Percentiles rank a stretch among this genome's conserved stretches.
These are phyloP conservation scores for Botrytis hyacinthi DNA, from an alignment of 2,329 filamentous ascomycete genomes.

Conservation along the genomic window DNA sequence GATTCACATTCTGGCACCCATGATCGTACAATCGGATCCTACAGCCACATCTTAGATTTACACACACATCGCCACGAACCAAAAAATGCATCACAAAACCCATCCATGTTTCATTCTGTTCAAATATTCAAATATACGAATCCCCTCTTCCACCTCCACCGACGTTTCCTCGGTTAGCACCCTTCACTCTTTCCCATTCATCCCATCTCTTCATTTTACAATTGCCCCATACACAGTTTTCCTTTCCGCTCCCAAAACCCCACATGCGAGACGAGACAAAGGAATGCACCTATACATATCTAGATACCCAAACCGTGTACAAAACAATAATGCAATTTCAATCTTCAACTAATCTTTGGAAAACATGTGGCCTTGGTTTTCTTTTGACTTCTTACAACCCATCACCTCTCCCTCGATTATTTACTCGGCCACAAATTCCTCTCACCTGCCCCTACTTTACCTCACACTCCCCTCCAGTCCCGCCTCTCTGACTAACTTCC, in stretches of 20 bases:
- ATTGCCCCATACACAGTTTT: background rate
- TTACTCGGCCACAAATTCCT: background rate
- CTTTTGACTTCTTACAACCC: background rate
- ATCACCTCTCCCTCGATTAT: background rate
- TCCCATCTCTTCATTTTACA: background rate
- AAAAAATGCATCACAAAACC: background rate
- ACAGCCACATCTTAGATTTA: background rate
- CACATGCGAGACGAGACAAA: background rate
- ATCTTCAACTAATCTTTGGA: background rate
- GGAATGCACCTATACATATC: background rate
- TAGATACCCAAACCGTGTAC: background rate
- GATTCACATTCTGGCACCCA: background rate
- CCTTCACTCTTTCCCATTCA: background rate
- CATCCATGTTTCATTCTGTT: background rate
- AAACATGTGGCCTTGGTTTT: background rate
- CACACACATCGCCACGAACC: background rate
- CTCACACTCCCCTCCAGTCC: conserved; percentile 53
- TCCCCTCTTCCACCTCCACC: background rate
- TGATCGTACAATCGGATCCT: background rate
- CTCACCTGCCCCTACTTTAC: background rate
- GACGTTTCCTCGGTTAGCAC: background rate
- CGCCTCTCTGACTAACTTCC: conserved; percentile 87
- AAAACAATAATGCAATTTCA: background rate
- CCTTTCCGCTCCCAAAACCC: background rate
- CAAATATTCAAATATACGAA: background rate